Base-by-base conservation (phyloP, 805 yeast species). In the Candida dendrica region DNA sequence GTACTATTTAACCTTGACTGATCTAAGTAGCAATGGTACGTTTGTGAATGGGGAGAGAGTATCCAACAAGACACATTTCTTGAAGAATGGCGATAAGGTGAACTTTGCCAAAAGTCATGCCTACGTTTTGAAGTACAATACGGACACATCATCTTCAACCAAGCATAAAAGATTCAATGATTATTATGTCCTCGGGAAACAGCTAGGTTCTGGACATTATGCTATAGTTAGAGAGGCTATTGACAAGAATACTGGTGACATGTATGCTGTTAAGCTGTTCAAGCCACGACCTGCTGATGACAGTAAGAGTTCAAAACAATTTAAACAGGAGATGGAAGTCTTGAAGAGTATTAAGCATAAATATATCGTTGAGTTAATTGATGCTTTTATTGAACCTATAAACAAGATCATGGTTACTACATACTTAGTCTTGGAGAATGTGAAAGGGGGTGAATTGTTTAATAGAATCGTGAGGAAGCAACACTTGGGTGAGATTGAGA, bases 181-280 rank as follows among this genome's bases (percentile, higher is more conserved):
- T 52, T 72, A 73, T 43, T 69, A 65, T 41, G 38, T 59, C 1
- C 37, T 66, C 16, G 86, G 85, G 1, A 69, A 66, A 42, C 76
- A 79, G 47, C 60, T 84, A 18, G 93, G 93, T 0, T 64, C 82
- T 4, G 93, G 93, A 1, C 91, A 84, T 60, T 84, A 84, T 53
- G 91, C 93, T 0, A 77, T 78, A n/a, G 93, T 84, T 3, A 81
- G 78, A 54, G 85, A 81, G 49, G 87, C 87, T 3, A 66, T 68
- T 7, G 71, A 75, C 47, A 73, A 79, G 49, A 58, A 61, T 7
- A 71, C 80, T 0, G 87, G 88, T 0, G 71, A 72, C 39, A 61
- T 71, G 3, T 84, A 78, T 38, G 93, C 91, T 0, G 86, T 84
- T 4, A 84, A 84, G 54, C 79, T 84, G 8, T 84, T 84, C 59